Evolutionary conservation across 495 filamentous ascomycete species (phyloP), one percentile per base, ranked within the genome.

Genomic region (Articulospora tetracladia): DNA sequence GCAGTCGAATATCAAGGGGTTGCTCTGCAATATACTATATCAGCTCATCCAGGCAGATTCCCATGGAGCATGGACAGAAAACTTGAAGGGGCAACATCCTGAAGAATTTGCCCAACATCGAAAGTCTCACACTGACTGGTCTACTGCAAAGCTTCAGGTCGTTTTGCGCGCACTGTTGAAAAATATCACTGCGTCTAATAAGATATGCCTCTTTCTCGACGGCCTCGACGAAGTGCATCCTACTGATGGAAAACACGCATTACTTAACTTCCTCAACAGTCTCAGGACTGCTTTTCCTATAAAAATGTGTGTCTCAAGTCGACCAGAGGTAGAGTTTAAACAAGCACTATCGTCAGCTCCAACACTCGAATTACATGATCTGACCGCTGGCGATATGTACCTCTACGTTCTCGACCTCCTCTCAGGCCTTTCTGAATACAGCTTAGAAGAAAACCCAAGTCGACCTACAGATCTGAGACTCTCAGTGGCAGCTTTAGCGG

Each of bases 271-370:
- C 13, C 50, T 53, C 50, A 30, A 26, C 1, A 28, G 3, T 26
- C 50, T 53, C 50, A 53, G 28, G 7, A 19, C 50, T 3, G 28
- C 1, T 28, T 26, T 19, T 17, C 22, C 50, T 22, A 2, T 53
- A n/a, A 53, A 27, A 53, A 26, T 53, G 28, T 53, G 50, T 20
- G 50, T 53, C 10, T 53, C 50, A 26, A 53, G 50, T 53, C 50
- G 50, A 53, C 26, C 20, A 30, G 50, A 53, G n/a, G 50, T 17
- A 20, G 50, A 53, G 13, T 53, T 53, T 30, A 53, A 17, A 26
- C 25, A 28, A 25, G 39, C 39, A n/a, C n/a, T n/a, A n/a, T 12
- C 26, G 12, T 53, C 30, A 27, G 23, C 24, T 53, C 28, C 22
- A 20, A 30, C 17, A 28, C 50, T 53, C 30, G 6, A 27, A 7